phyloP scores from a whole-genome alignment of 257 asterid species.

The Plantago ovata region DNA sequence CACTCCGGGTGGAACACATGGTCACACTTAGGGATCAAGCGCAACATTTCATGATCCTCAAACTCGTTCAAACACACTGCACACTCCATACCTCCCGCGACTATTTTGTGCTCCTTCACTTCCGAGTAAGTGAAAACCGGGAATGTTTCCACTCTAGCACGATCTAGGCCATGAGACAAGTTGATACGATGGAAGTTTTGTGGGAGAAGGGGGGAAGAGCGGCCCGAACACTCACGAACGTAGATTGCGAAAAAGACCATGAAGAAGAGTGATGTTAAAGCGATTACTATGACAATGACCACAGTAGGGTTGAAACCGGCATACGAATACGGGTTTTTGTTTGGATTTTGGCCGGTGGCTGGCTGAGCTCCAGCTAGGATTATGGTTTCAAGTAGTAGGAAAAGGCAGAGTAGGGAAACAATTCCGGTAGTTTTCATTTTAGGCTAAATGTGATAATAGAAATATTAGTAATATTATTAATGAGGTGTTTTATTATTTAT shows the following conservation, averaged over 20 bases:
- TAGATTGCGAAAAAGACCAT: constrained; percentile 78
- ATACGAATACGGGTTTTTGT: constrained; percentile 21
- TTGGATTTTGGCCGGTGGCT: not conserved
- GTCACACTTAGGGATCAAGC: constrained; percentile 82
- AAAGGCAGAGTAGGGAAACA: not conserved
- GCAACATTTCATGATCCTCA: constrained; percentile 69
- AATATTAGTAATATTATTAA: too few relatives aligned
- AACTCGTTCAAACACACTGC: constrained; percentile 91
- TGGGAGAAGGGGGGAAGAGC: constrained; percentile 8
- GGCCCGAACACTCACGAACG: constrained; percentile 72
- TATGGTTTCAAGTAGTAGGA: constrained; percentile 8
- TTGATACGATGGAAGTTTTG: not conserved
- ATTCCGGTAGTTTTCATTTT: too few relatives aligned
- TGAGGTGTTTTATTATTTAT: too few relatives aligned
- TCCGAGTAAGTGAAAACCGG: constrained; percentile 79
- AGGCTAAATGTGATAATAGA: too few relatives aligned
- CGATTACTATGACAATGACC: constrained; percentile 68
- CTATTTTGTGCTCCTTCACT: constrained; percentile 79
- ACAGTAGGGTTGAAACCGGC: constrained; percentile 63
- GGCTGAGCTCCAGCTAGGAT: constrained; percentile 43
- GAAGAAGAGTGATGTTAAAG: constrained; percentile 67
- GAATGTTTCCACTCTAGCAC: constrained; percentile 48
- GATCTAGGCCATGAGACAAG: constrained; percentile 58
- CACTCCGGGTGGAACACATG: constrained; percentile 93
- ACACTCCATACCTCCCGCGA: constrained; percentile 74